Evolutionary conservation across 805 yeast species (phyloP).

Genomic region (Blastobotrys terrestris): DNA sequence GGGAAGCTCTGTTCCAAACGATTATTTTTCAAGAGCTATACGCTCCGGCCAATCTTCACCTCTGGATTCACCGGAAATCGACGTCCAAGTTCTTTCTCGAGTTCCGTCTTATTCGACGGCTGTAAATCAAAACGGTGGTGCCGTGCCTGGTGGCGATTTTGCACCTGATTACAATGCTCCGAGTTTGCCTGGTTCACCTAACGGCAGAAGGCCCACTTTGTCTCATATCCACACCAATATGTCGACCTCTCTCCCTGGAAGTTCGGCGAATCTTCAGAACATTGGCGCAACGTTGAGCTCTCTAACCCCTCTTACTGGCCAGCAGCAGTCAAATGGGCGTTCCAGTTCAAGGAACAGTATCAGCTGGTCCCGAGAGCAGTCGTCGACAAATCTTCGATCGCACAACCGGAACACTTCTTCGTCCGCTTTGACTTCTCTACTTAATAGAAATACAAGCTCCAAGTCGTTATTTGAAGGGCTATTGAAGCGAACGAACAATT

Average conservation of each 20-base stretch:
- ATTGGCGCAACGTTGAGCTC: background rate
- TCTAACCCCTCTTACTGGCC: background rate
- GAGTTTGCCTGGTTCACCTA: background rate
- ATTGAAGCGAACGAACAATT: background rate
- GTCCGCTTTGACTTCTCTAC: constrained; percentile 3
- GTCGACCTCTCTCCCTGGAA: constrained; percentile 3
- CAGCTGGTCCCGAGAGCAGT: background rate
- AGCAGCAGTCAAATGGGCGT: background rate
- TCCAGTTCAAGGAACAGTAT: background rate
- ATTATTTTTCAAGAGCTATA: background rate
- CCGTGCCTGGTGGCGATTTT: constrained; percentile 42
- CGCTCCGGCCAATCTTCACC: background rate
- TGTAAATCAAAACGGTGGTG: constrained; percentile 43
- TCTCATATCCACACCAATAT: background rate
- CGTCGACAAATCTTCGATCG: background rate
- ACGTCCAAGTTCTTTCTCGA: constrained; percentile 44
- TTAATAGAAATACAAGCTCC: constrained; percentile 8
- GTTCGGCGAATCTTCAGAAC: background rate
- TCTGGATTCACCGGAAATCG: constrained; percentile 32
- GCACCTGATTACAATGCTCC: constrained; percentile 58
- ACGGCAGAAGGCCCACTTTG: background rate
- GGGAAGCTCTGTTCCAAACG: background rate
- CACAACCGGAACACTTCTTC: constrained; percentile 4
- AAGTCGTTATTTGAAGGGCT: constrained; percentile 8
- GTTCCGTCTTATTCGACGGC: constrained; percentile 89